phyloP scores from a whole-genome alignment of 2,329 filamentous ascomycete species.

The Paraconiothyrium sp. region DNA sequence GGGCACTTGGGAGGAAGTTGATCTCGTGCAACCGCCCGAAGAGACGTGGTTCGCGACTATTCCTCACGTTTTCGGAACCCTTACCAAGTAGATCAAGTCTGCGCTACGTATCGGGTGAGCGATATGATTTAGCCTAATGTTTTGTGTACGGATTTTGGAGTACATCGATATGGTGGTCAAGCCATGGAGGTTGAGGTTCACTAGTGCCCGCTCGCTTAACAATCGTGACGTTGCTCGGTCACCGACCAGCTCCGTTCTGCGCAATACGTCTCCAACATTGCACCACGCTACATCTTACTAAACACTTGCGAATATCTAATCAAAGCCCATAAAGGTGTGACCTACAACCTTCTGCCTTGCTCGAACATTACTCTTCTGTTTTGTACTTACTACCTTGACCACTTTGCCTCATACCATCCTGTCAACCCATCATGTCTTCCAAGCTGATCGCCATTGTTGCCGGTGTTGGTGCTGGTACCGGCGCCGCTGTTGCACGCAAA shows the following conservation, averaged over 20 bases:
- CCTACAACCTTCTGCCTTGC: not conserved
- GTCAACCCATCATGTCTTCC: slow-evolving; percentile 11
- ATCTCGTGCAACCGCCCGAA: slow-evolving; percentile 7
- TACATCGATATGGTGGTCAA: not conserved
- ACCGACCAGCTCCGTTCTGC: slow-evolving; percentile 11
- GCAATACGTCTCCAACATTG: slow-evolving; percentile 17
- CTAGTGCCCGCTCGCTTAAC: slow-evolving; percentile 14
- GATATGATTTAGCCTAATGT: not conserved
- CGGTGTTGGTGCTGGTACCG: slow-evolving; percentile 58
- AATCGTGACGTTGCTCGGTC: slow-evolving; percentile 23
- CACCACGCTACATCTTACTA: slow-evolving; percentile 15
- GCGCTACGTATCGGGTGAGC: not conserved
- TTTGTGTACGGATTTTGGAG: not conserved
- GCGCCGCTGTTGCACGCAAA: slow-evolving; percentile 67
- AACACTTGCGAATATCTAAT: slow-evolving; percentile 18
- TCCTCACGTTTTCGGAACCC: slow-evolving; percentile 6
- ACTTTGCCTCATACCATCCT: not conserved
- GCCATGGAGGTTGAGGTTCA: not conserved
- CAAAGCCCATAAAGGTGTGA: slow-evolving; percentile 17
- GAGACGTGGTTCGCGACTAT: slow-evolving; percentile 8
- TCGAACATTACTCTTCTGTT: not conserved
- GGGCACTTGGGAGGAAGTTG: slow-evolving; percentile 2
- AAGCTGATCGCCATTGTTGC: slow-evolving; percentile 11
- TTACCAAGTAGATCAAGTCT: slow-evolving; percentile 1
- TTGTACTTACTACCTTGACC: slow-evolving; percentile 2